Evolutionary conservation across 352 stramenopile species (phyloP), one percentile per base, ranked within the genome.

Genomic region (Globisporangium radiosum): DNA sequence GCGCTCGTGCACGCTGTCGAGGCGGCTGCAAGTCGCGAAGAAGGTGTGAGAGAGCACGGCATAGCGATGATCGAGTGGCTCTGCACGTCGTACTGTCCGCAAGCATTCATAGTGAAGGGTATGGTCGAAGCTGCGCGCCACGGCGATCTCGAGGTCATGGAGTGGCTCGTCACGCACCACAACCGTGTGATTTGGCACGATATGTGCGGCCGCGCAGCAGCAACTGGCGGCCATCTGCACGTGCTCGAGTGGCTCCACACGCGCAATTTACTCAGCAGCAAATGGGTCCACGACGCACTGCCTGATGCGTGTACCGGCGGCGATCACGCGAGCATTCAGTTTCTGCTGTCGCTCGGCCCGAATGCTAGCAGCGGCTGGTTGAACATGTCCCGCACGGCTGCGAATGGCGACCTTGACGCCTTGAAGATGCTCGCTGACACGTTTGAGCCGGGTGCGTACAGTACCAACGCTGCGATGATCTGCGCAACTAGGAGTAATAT

Each of bases 21-120:
- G 15, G 51, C 51, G n/a, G 36, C 45, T 5, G 37, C 37, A 56
- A 17, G 43, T 47, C 43, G 10, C 11, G 43, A 47, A 17, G 43
- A 47, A 5, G 11, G 11, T 13, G 43, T 4, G 25, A n/a, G 43
- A 6, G 3, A 17, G 43, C 11, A 47, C 13, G 4, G 43, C 43
- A 7, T 47, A 9, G 52, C 25, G n/a, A 56, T 60, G 15, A 10
- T 60, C 36, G 11, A 51, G n/a, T 60, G 55, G 45, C 37, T 60
- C 14, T 54, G 55, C 17, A 47, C 43, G 43, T 9, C 47, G 43
- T 60, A 60, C 45, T 60, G 36, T 48, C 45, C 45, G 3, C 39
- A 33, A 10, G 55, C 36, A 1, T 47, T 53, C n/a, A 37, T 39
- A 19, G 5, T 43, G 5, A 25, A 25, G 13, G 45, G 15, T 5